phyloP scores from a whole-genome alignment of 306 rosid species.

The Rubus parviflorus region DNA sequence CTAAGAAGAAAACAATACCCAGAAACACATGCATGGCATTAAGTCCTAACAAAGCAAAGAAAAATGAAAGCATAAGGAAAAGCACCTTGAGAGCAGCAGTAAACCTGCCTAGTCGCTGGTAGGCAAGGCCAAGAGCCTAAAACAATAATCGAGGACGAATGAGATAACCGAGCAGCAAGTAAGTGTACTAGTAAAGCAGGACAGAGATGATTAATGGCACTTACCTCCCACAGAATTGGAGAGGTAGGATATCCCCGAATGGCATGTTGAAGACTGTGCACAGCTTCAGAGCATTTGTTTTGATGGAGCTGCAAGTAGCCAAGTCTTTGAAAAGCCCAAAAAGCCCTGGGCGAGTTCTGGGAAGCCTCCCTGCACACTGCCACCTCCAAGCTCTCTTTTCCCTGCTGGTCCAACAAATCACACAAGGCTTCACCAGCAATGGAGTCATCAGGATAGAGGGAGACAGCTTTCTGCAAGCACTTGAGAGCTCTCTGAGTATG shows the following conservation, averaged over 20 bases:
- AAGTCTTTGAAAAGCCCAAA: conserved; percentile 89
- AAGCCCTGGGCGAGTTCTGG: conserved; percentile 71
- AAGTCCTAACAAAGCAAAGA: neutral
- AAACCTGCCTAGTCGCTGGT: conserved; percentile 85
- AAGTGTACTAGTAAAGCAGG: neutral
- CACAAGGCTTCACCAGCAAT: conserved; percentile 77
- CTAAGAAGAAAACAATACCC: neutral
- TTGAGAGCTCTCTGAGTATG: conserved; percentile 60
- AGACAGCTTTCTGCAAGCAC: conserved; percentile 81
- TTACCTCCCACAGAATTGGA: conserved; percentile 85
- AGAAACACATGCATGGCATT: neutral
- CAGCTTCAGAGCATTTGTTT: conserved; percentile 76
- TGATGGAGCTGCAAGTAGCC: conserved; percentile 79
- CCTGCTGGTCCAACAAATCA: conserved; percentile 63
- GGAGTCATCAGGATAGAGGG: conserved; percentile 64
- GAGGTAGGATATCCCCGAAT: conserved; percentile 79
- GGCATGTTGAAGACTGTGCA: conserved; percentile 86
- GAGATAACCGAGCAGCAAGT: neutral
- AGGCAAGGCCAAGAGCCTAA: conserved; percentile 92
- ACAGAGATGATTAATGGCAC: neutral
- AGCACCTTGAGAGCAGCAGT: conserved; percentile 87
- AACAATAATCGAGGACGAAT: neutral
- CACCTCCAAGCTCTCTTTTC: conserved; percentile 67
- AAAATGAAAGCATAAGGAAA: neutral
- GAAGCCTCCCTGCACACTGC: conserved; percentile 77